Percentiles rank a stretch among this genome's conserved stretches.
Evolutionary conservation across 2,329 filamentous ascomycete genomes (phyloP).

Genomic region (Sporothrix brasiliensis): DNA sequence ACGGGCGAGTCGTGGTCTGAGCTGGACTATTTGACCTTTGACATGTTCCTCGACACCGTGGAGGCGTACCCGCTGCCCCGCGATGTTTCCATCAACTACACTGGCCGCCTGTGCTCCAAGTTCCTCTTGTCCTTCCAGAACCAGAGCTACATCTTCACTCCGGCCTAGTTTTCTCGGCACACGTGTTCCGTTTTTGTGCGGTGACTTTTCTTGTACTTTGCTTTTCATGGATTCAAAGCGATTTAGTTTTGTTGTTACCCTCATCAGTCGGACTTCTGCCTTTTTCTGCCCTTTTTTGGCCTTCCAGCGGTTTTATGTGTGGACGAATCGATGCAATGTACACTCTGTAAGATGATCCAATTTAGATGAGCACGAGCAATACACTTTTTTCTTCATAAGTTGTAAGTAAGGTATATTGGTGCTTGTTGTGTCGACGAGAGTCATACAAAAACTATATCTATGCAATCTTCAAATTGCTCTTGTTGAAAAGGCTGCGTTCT

Average conservation of each 20-base stretch:
- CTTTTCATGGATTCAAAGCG: not conserved
- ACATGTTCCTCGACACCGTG: constrained; percentile 8
- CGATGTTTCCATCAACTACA: constrained; percentile 55
- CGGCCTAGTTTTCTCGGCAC: constrained; percentile 5
- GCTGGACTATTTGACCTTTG: constrained; percentile 30
- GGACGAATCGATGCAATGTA: constrained; percentile 16
- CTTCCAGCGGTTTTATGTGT: not conserved
- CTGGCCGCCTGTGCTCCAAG: constrained; percentile 55
- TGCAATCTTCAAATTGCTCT: not conserved
- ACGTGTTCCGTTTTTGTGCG: not conserved
- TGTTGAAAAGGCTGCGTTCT: not conserved
- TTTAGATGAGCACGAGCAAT: not conserved
- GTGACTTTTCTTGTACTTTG: not conserved
- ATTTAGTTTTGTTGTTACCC: not conserved
- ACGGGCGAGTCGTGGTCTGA: constrained; percentile 45
- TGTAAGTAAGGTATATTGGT: no score
- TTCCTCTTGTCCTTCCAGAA: constrained; percentile 57
- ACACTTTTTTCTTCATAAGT: not conserved
- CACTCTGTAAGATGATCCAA: not conserved
- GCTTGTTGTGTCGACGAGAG: not conserved
- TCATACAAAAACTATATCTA: not conserved
- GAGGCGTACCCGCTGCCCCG: constrained; percentile 34
- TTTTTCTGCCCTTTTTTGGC: not conserved
- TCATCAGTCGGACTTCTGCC: no score
- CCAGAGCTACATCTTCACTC: constrained; percentile 32